Base-by-base conservation (phyloP, 352 stramenopile species). In the Globisporangium spinosum region DNA sequence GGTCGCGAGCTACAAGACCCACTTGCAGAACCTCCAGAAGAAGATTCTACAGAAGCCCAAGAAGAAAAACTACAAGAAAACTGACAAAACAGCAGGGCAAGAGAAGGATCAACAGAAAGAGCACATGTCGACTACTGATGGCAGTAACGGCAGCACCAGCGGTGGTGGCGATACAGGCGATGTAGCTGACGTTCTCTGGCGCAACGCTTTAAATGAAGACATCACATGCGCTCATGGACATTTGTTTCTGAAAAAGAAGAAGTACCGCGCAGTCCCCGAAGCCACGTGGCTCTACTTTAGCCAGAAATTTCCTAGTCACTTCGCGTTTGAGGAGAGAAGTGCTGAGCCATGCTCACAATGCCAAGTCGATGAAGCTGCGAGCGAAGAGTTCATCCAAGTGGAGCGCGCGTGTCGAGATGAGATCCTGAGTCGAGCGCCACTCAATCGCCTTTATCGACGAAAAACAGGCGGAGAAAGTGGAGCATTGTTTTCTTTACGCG, bases 221-320 rank as follows among this genome's bases (percentile, higher is more conserved):
- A 89, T 95, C n/a, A 78, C 65, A 2, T 95, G 87, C 38, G 54
- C 69, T 0, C 87, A 95, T 56, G 85, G 82, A 17, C 84, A 91
- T 22, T 64, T 93, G 34, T 80, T 69, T 20, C 68, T 91, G 10
- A 75, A 91, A 63, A 91, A 90, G 68, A 86, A 86, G 60, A 82
- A 82, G 34, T 91, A 90, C 64, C 80, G 83, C 1, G 49, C 69
- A 0, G 75, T 95, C 27, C 65, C 82, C 3, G 47, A 77, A 0
- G 69, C 80, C 22, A 82, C 82, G 17, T 95, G 87, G 87, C 64
- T 71, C 2, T 80, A 91, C 61, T 91, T 93, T 68, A 77, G 70
- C 22, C 40, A 64, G 13, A 90, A 93, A 49, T 93, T 91, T 49
- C 71, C 79, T 1, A 72, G 22, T 20, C 68, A 70, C 40, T 66